Conservation (phyloP, 2,329 filamentous ascomycete genomes). For the Stagonosporopsis cucurbitacearum region DNA sequence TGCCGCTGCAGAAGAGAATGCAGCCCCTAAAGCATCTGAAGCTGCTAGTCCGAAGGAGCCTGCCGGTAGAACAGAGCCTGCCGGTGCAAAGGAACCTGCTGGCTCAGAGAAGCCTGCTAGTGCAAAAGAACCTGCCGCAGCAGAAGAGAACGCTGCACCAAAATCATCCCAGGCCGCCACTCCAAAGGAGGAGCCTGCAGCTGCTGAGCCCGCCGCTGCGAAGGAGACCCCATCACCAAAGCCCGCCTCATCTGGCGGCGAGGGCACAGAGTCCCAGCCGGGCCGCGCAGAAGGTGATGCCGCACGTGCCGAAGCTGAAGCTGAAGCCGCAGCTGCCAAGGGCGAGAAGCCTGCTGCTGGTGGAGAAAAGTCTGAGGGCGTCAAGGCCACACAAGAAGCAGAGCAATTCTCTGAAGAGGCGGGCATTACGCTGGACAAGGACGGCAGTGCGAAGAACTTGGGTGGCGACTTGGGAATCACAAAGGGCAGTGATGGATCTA, state of each 20-base stretch:
- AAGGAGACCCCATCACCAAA: background rate
- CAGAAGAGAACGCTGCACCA: background rate
- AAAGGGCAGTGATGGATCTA: slow-evolving; percentile 41
- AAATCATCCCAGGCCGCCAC: slow-evolving; percentile 1
- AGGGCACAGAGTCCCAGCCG: slow-evolving; percentile 27
- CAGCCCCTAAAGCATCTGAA: too few species aligned
- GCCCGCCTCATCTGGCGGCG: slow-evolving; percentile 9
- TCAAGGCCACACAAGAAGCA: slow-evolving; percentile 40
- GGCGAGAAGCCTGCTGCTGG: slow-evolving; percentile 27
- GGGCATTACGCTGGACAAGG: slow-evolving; percentile 34
- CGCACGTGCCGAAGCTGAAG: slow-evolving; percentile 15
- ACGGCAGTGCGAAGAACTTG: slow-evolving; percentile 37
- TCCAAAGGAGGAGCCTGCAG: slow-evolving; percentile 8
- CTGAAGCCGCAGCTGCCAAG: slow-evolving; percentile 20
- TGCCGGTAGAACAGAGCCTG: slow-evolving; percentile 1
- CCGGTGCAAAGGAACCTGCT: background rate
- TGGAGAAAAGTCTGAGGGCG: slow-evolving; percentile 29
- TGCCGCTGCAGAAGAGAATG: slow-evolving; percentile 1
- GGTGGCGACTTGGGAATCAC: slow-evolving; percentile 45
- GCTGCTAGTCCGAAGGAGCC: background rate
- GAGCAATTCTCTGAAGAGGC: slow-evolving; percentile 39
- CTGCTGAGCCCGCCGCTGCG: background rate
- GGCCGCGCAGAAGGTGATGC: slow-evolving; percentile 33
- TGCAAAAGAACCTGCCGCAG: background rate
- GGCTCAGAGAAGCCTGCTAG: background rate